Evolutionary conservation across 306 rosid genomes (phyloP).

Genomic region (Trifolium subterraneum): DNA sequence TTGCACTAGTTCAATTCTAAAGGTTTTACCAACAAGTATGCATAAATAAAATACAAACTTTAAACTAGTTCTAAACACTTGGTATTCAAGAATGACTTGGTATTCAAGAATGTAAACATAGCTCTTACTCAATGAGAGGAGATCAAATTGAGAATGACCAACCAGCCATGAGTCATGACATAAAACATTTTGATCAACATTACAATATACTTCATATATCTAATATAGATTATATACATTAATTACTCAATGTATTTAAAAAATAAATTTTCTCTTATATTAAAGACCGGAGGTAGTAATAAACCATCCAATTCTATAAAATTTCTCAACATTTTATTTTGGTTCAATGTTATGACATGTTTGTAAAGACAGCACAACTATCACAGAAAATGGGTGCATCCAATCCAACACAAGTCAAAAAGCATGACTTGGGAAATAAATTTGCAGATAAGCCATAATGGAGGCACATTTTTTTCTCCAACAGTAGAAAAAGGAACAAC

Average conservation of each 20-base stretch:
- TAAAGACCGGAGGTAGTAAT: too few species aligned
- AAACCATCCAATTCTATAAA: neutral
- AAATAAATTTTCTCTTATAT: too few species aligned
- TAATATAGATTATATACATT: too few species aligned
- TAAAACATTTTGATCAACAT: neutral
- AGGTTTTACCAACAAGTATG: neutral
- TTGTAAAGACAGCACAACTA: slow-evolving; percentile 12
- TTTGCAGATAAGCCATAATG: slow-evolving; percentile 32
- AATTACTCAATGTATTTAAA: too few species aligned
- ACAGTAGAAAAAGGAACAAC: neutral
- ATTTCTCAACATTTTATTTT: neutral
- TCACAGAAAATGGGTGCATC: slow-evolving; percentile 9
- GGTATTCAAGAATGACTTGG: too few species aligned
- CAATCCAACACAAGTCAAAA: slow-evolving; percentile 27
- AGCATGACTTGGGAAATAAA: slow-evolving; percentile 32
- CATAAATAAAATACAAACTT: neutral
- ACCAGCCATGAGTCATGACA: neutral
- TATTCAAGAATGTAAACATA: neutral
- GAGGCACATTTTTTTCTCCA: slow-evolving; percentile 35
- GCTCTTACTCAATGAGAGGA: neutral
- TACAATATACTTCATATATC: neutral
- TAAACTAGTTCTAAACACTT: neutral
- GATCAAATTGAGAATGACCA: neutral
- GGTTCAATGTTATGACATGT: neutral
- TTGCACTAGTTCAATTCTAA: neutral